Evolutionary conservation across 2,329 filamentous ascomycete genomes (phyloP), one percentile per base, ranked within the genome.

Genomic region (Rasamsonia emersonii): DNA sequence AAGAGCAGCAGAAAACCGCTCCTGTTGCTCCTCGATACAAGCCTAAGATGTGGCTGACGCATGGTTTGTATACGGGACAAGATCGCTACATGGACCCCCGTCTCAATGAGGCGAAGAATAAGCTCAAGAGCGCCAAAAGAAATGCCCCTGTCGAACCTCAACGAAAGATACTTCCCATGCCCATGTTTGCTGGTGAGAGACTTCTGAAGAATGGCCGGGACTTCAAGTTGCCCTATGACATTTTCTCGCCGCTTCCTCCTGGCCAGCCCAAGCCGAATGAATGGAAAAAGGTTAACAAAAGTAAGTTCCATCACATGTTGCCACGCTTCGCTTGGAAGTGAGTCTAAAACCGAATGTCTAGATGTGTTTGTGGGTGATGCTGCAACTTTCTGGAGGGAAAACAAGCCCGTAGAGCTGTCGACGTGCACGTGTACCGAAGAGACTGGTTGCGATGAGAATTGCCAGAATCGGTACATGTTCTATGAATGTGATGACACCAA

Each of bases 401-500:
- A 73, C 24, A 81, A 81, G 21, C 75, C 80, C 38, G 74, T 80
- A 45, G 77, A 86, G 46, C 74, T 84, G 39, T 85, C 81, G 37
- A 75, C 77, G 52, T 93, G 86, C 52, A 77, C 86, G 36, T 93
- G 86, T 62, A 77, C 66, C 24, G 67, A 73, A 5, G 82, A 88
- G 32, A 77, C 80, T 33, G 86, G 86, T 20, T 96, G 91, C 50
- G 83, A 78, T 41, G 86, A 95, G 41, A 73, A 82, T 47, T 98
- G 91, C 60, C 83, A 94, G 53, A 98, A 98, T 57, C 73, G 86
- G 40, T 86, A 86, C 57, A 96, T 96, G 86, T 78, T 93, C 35
- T 96, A 95, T 57, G 91, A 98, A 62, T 98, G 91, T 55, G 86
- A 96, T 56, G 74, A 81, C 28, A 79, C 73, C 36, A 98, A 95